These are phyloP conservation scores for Elsinoe arachidis DNA, from an alignment of 2,329 filamentous ascomycete species.

Conservation along the genomic window DNA sequence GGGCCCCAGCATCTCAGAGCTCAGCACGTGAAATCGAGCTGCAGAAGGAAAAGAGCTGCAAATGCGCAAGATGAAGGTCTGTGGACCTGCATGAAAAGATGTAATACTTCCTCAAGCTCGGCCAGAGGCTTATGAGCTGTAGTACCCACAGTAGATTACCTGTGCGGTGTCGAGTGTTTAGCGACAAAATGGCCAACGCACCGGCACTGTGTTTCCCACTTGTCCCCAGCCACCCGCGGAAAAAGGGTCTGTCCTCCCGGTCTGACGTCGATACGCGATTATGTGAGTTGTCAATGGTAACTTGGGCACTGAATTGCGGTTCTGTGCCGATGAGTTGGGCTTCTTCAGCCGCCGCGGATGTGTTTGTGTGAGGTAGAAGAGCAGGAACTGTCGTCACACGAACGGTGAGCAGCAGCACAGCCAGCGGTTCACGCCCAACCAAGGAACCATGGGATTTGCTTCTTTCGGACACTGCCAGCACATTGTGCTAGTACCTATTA, in stretches of 20 bases:
- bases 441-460: not conserved
- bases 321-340: not conserved
- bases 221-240: not conserved
- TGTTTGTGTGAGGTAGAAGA: not conserved
- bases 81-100: constrained; percentile 4
- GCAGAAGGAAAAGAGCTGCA: not conserved
- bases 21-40: not conserved
- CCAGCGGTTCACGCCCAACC: not conserved
- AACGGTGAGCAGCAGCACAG: not conserved
- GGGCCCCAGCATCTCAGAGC: not conserved
- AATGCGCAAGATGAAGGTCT: not conserved
- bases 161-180: not conserved
- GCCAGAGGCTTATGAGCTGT: not conserved
- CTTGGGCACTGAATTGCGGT: not conserved
- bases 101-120: not conserved
- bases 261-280: not conserved
- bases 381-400: not conserved
- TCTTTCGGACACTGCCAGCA: not conserved
- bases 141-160: constrained; percentile 2
- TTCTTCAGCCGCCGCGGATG: not conserved
- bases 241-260: not conserved
- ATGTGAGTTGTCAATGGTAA: not conserved
- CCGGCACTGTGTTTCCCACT: not conserved
- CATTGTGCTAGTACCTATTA: not conserved
- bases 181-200: too few species aligned